Conservation (phyloP, 2,329 filamentous ascomycete species). For the Neoarthrinium moseri region DNA sequence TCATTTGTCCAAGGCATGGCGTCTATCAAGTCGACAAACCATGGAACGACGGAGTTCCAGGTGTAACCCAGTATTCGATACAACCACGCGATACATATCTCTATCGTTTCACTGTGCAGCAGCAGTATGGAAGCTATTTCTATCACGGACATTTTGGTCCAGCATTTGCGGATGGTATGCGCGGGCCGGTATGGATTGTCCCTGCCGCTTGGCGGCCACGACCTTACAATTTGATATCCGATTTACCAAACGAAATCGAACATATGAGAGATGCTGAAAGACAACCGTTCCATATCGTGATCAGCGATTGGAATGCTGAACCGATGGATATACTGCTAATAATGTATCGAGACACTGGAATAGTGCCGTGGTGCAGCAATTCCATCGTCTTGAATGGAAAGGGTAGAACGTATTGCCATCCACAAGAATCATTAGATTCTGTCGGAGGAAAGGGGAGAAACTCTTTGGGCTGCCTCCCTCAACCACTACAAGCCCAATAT, state of each 20-base stretch:
- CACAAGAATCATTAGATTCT: slow-evolving; percentile 3
- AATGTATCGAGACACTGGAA: slow-evolving; percentile 15
- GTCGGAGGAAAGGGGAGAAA: slow-evolving; percentile 12
- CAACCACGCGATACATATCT: slow-evolving; percentile 15
- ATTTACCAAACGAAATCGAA: slow-evolving; percentile 5
- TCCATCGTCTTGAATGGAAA: slow-evolving; percentile 14
- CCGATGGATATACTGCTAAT: slow-evolving; percentile 16
- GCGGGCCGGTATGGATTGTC: slow-evolving; percentile 15
- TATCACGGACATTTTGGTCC: slow-evolving; percentile 18
- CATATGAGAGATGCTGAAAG: slow-evolving; percentile 13
- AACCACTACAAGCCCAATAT: slow-evolving; percentile 9
- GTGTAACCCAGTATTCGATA: slow-evolving; percentile 17
- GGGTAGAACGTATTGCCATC: slow-evolving; percentile 13
- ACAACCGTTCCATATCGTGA: slow-evolving; percentile 13
- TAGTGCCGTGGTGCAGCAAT: slow-evolving; percentile 16
- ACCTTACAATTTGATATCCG: slow-evolving; percentile 14
- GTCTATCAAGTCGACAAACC: slow-evolving; percentile 17
- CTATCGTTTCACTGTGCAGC: slow-evolving; percentile 14
- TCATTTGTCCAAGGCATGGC: slow-evolving; percentile 10
- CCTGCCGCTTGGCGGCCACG: slow-evolving; percentile 15
- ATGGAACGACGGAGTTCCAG: slow-evolving; percentile 17
- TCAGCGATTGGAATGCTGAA: slow-evolving; percentile 17
- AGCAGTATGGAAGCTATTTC: slow-evolving; percentile 17
- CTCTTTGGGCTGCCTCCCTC: slow-evolving; percentile 11
- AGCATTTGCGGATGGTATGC: slow-evolving; percentile 17